These are phyloP conservation scores for Pseudogymnoascus sp. DNA, from an alignment of 2,329 filamentous ascomycete genomes.

Conservation along the genomic window DNA sequence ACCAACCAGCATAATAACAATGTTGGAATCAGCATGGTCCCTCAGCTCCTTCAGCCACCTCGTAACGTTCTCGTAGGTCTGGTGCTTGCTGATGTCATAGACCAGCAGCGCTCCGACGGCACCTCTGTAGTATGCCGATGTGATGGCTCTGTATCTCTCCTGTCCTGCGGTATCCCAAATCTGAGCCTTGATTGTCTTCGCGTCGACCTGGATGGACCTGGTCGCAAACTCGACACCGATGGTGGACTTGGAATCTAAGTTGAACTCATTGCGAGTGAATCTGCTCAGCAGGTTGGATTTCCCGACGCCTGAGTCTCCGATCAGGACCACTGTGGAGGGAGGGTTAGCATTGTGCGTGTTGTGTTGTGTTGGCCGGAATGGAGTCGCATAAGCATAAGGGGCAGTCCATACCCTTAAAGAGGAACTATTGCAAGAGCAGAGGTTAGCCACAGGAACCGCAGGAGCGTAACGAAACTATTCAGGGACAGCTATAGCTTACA, in stretches of 20 bases:
- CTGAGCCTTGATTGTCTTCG: conserved; percentile 99
- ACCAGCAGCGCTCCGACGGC: conserved; percentile 95
- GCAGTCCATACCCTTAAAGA: conserved; percentile 67
- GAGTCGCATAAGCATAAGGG: conserved; percentile 11
- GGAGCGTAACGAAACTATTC: conserved; percentile 21
- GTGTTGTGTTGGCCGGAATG: not conserved
- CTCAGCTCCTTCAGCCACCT: conserved; percentile 98
- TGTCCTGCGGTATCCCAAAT: conserved; percentile 99
- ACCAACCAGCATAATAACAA: conserved; percentile 98
- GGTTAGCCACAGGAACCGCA: conserved; percentile 31
- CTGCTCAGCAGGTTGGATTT: conserved; percentile 99
- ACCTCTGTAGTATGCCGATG: conserved; percentile 96
- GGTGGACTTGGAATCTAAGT: conserved; percentile 98
- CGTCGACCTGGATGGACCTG: conserved; percentile 95
- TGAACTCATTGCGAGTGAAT: conserved; percentile 99
- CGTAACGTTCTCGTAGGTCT: conserved; percentile 98
- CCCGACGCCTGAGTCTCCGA: conserved; percentile 98
- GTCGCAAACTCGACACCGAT: conserved; percentile 99
- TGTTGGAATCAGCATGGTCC: conserved; percentile 96
- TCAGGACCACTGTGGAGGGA: conserved; percentile 70
- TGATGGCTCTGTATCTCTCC: conserved; percentile 98
- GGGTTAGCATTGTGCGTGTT: conserved; percentile 26
- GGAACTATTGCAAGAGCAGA: conserved; percentile 56
- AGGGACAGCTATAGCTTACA: conserved; percentile 51
- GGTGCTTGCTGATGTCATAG: conserved; percentile 99